These are phyloP conservation scores for Pythium aquatile DNA, from an alignment of 352 stramenopile species.

Conservation along the genomic window DNA sequence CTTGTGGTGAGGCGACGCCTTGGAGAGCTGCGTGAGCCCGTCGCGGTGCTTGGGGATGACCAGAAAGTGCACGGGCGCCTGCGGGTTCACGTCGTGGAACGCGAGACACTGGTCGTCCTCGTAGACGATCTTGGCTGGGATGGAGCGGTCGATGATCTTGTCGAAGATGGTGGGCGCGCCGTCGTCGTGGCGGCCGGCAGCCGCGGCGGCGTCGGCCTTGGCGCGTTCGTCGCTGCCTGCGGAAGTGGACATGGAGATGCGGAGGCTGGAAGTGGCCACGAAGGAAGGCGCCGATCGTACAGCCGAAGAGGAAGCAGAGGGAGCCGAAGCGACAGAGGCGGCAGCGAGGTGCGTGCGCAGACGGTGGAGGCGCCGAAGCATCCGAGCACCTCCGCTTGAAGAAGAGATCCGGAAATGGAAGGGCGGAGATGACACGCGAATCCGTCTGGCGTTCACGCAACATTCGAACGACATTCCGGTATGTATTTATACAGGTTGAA, in stretches of 20 bases:
- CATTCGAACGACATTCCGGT: neutral
- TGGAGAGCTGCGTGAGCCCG: constrained; percentile 90
- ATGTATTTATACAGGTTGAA: neutral
- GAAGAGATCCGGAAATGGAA: constrained; percentile 6
- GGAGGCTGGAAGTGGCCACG: neutral
- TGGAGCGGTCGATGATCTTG: constrained; percentile 95
- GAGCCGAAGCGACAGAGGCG: neutral
- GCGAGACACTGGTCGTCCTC: constrained; percentile 95
- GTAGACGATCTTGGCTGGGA: constrained; percentile 95
- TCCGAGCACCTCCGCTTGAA: constrained; percentile 16
- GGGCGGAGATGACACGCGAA: neutral
- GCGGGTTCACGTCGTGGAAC: constrained; percentile 98
- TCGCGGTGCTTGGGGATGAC: constrained; percentile 96
- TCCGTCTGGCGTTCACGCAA: neutral
- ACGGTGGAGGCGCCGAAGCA: constrained; percentile 24
- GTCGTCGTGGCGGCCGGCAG: constrained; percentile 34
- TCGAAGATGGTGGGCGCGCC: constrained; percentile 96
- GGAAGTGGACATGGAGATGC: constrained; percentile 43
- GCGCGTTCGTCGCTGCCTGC: constrained; percentile 46
- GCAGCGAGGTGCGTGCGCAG: constrained; percentile 24
- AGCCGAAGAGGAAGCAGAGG: neutral
- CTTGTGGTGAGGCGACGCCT: constrained; percentile 92
- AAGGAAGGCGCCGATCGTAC: neutral
- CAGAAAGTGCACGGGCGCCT: constrained; percentile 95
- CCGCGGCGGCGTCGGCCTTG: constrained; percentile 56